Percentiles rank a stretch among this genome's conserved stretches.
Evolutionary conservation across 1,284 basidiomycete genomes (phyloP).

Genomic region (Cronartium quercuum): DNA sequence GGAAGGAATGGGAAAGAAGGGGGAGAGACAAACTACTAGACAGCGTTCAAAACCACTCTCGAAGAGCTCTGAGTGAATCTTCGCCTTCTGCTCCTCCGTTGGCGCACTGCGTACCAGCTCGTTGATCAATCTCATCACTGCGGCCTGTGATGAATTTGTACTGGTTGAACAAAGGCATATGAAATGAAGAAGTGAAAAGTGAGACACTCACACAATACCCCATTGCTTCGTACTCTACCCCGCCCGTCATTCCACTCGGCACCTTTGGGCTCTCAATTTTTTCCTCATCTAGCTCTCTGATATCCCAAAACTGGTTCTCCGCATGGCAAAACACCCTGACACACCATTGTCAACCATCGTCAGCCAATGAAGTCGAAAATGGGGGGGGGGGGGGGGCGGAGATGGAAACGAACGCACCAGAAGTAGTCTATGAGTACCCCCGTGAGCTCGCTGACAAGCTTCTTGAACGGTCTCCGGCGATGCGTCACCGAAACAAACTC

Average conservation of each 20-base stretch:
- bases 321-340: conserved; percentile 84
- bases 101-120: conserved; percentile 63
- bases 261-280: conserved; percentile 84
- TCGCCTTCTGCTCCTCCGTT: conserved; percentile 62
- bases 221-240: conserved; percentile 97
- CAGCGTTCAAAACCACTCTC: conserved; percentile 78
- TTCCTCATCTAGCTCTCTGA: conserved; percentile 70
- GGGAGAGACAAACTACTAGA: conserved; percentile 56
- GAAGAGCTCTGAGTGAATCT: conserved; percentile 76
- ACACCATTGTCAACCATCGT: neutral
- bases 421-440: conserved; percentile 40
- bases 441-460: conserved; percentile 30
- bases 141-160: conserved; percentile 60
- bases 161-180: conserved; percentile 17
- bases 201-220: conserved; percentile 69
- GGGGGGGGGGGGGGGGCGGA: conserved; percentile 59
- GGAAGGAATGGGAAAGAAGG: conserved; percentile 7
- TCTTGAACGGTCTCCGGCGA: conserved; percentile 28
- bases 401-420: conserved; percentile 11
- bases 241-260: conserved; percentile 95
- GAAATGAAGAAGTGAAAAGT: conserved; percentile 7
- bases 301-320: conserved; percentile 80
- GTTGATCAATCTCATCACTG: conserved; percentile 75
- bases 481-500: conserved; percentile 33
- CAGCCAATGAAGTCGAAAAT: neutral